phyloP scores from a whole-genome alignment of 768 basidiomycete species.

The Porphyrellus cyaneotinctus region DNA sequence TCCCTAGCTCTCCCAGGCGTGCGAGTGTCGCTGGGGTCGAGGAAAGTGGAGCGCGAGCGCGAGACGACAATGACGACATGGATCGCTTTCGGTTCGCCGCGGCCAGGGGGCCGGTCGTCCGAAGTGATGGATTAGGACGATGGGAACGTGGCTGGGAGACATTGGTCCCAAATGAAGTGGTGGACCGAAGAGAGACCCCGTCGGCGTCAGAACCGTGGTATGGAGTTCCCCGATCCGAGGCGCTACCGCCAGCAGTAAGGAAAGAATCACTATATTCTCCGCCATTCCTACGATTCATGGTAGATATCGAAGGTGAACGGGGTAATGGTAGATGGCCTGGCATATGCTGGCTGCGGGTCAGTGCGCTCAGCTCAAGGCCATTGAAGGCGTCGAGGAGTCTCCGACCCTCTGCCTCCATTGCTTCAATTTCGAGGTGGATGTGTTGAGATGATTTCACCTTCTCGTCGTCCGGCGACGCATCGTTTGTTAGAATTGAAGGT shows the following conservation, averaged over 20 bases:
- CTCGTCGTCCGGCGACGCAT: conserved; percentile 51
- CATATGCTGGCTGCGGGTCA: conserved; percentile 39
- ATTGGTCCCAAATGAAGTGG: conserved; percentile 47
- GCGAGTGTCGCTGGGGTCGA: conserved; percentile 27
- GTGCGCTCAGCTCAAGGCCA: conserved; percentile 67
- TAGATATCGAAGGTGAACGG: conserved; percentile 29
- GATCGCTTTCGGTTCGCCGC: conserved; percentile 54
- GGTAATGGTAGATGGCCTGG: conserved; percentile 22
- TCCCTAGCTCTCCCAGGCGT: conserved; percentile 33
- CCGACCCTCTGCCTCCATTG: conserved; percentile 67
- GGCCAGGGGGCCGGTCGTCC: conserved; percentile 31
- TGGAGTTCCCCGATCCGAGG: conserved; percentile 31
- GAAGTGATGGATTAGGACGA: conserved; percentile 36
- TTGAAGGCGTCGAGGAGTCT: conserved; percentile 76
- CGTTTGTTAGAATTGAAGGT: conserved; percentile 24
- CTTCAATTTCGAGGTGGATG: conserved; percentile 61
- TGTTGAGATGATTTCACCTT: conserved; percentile 55
- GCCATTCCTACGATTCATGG: conserved; percentile 23
- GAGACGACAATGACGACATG: conserved; percentile 55
- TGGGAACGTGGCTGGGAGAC: conserved; percentile 45
- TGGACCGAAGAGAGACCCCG: conserved; percentile 49
- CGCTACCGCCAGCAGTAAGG: conserved; percentile 20
- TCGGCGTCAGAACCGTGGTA: conserved; percentile 42
- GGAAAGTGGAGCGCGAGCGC: conserved; percentile 37
- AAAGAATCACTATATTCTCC: conserved; percentile 26